Conservation (phyloP, 192 early-diverging fungal genomes). For the Coemansia asiatica region DNA sequence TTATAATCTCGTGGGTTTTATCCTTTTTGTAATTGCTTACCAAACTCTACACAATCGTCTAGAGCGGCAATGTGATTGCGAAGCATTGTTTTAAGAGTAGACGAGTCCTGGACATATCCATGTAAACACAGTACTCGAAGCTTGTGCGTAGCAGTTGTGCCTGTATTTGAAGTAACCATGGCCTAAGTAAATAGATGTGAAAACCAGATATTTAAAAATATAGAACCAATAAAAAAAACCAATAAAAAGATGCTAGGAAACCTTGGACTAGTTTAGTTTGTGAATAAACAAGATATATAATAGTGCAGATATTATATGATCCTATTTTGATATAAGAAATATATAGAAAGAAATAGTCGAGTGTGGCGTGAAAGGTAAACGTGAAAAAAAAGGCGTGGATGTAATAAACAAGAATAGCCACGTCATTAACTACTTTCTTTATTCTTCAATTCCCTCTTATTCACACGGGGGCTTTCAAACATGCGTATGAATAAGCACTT, state of each 20-base stretch:
- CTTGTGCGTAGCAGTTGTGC: not conserved
- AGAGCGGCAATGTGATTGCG: slow-evolving; percentile 23
- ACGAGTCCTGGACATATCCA: slow-evolving; percentile 51
- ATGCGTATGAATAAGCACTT: too few species aligned
- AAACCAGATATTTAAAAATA: not conserved
- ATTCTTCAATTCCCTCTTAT: too few species aligned
- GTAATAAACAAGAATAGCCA: not conserved
- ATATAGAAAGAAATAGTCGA: too few species aligned
- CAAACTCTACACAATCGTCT: slow-evolving; percentile 37
- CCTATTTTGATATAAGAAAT: too few species aligned
- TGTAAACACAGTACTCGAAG: slow-evolving; percentile 54
- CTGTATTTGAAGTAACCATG: slow-evolving; percentile 1
- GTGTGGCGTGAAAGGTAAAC: too few species aligned
- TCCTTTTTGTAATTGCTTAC: slow-evolving; percentile 13
- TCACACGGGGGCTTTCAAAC: too few species aligned
- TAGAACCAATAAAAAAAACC: not conserved
- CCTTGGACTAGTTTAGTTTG: too few species aligned
- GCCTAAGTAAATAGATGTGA: not conserved
- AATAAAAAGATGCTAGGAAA: too few species aligned
- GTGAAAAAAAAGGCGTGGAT: too few species aligned
- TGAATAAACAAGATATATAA: not conserved
- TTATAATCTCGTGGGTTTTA: too few species aligned
- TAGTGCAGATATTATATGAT: slow-evolving; percentile 1
- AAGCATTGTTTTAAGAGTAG: slow-evolving; percentile 42
- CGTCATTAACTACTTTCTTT: too few species aligned